Evolutionary conservation across 140 eudicot species (phyloP).

Genomic region (Ambrosia hybrid): DNA sequence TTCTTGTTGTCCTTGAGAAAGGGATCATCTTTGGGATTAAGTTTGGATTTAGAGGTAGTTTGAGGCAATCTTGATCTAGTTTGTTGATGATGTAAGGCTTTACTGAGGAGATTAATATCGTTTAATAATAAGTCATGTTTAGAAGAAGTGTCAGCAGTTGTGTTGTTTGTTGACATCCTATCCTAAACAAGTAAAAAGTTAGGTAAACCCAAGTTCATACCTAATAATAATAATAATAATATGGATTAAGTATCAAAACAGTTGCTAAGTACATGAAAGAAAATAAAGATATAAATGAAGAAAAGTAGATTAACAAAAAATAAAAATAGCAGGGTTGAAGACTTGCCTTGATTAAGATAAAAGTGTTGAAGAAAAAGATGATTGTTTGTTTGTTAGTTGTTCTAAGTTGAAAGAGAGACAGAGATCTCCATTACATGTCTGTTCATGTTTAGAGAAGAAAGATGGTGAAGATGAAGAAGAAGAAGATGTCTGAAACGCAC

Average conservation of each 20-base stretch:
- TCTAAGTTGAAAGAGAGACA: too few relatives aligned
- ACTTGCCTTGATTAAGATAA: constrained; percentile 27
- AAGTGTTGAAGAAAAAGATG: too few relatives aligned
- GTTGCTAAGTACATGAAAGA: too few relatives aligned
- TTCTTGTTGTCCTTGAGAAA: constrained; percentile 60
- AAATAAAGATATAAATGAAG: neutral
- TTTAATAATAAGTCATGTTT: constrained; percentile 23
- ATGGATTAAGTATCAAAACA: too few relatives aligned
- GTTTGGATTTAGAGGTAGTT: constrained; percentile 37
- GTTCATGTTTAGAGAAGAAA: too few relatives aligned
- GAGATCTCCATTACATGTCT: neutral
- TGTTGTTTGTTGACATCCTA: constrained; percentile 50
- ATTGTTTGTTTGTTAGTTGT: too few relatives aligned
- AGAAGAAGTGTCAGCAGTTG: constrained; percentile 45
- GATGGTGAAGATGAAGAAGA: constrained; percentile 14
- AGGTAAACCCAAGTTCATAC: neutral
- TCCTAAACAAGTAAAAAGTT: constrained; percentile 17
- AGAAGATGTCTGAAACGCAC: constrained; percentile 20
- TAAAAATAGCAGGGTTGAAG: neutral
- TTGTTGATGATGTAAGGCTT: constrained; percentile 38
- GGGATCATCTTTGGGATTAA: constrained; percentile 40
- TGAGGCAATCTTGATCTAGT: constrained; percentile 42
- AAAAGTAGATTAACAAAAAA: neutral
- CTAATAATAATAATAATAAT: too few relatives aligned
- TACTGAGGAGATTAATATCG: constrained; percentile 59